Conservation (phyloP, 192 early-diverging fungal genomes). For the Backusella liffmaniae region DNA sequence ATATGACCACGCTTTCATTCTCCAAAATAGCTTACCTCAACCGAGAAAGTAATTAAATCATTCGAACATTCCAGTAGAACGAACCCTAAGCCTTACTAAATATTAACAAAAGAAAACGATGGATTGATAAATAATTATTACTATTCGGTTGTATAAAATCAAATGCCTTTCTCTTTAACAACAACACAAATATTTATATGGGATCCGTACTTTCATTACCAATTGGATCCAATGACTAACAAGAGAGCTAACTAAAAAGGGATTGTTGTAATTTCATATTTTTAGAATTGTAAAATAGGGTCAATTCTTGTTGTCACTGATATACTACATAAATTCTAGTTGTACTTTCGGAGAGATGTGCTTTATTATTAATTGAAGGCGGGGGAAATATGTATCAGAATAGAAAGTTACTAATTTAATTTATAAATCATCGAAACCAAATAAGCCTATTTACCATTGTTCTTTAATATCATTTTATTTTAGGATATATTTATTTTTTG, state of each 20-base stretch:
- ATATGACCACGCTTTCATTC: too few relatives aligned
- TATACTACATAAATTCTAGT: not conserved
- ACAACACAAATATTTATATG: too few relatives aligned
- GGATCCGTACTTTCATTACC: not conserved
- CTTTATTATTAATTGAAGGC: not conserved
- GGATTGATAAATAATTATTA: not conserved
- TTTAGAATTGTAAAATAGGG: not conserved
- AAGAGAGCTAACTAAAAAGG: not conserved
- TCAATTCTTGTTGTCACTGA: not conserved
- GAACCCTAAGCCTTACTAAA: not conserved
- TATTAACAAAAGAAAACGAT: not conserved
- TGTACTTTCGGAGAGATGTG: not conserved
- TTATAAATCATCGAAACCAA: not conserved
- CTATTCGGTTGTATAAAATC: not conserved
- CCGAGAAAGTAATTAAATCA: not conserved
- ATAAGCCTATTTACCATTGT: too few relatives aligned
- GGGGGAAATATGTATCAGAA: not conserved
- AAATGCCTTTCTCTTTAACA: not conserved
- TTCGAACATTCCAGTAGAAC: not conserved
- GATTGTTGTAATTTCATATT: not conserved
- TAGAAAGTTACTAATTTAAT: not conserved
- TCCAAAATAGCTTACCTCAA: too few relatives aligned
- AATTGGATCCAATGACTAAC: not conserved
- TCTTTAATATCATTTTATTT: too few relatives aligned
- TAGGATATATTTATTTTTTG: too few relatives aligned